Evolutionary conservation across 768 basidiomycete genomes (phyloP), one percentile per base, ranked within the genome.

Genomic region (Tulasnella sp.): DNA sequence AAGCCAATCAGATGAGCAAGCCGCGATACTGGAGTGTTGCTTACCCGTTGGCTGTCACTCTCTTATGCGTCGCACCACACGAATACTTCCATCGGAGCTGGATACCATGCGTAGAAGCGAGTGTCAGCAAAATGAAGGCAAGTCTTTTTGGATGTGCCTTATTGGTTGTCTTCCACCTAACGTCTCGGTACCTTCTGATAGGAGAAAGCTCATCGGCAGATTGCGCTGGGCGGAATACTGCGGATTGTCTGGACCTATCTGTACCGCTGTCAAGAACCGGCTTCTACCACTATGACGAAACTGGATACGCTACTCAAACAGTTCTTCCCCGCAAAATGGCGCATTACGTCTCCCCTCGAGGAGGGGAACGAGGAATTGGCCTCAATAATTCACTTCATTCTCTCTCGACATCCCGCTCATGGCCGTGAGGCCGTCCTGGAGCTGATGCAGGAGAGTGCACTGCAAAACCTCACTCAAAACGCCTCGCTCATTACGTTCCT

Each of bases 241-340:
- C 82, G 93, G 8, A 70, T 96, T 43, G 72, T 92, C 31, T 97
- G 92, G 93, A 89, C 92, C 1, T 97, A 96, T 69, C 75, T 96
- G n/a, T 93, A 90, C 67, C 84, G 93, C 15, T 93, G 91, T 67
- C 83, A 85, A 63, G 93, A 97, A 69, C 78, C 86, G 4, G 73
- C 80, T 1, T 87, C 92, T 0, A 84, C 87, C 2, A 83, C 82
- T n/a, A 80, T 82, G n/a, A 72, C 81, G 27, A 90, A 85, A 66
- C 71, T 97, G 42, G 92, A 96, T 62, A 72, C 70, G 0, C 66
- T 93, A 41, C 67, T 88, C 51, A 88, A 83, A 64, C 75, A 82
- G 53, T 84, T 93, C 69, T 90, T 92, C 68, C 90, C 92, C 4
- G 67, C 80, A 3, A 82, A 82, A 58, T 79, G 85, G 24, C 70